Base-by-base conservation (phyloP, 2,329 filamentous ascomycete genomes). In the Colletotrichum tamarilloi region DNA sequence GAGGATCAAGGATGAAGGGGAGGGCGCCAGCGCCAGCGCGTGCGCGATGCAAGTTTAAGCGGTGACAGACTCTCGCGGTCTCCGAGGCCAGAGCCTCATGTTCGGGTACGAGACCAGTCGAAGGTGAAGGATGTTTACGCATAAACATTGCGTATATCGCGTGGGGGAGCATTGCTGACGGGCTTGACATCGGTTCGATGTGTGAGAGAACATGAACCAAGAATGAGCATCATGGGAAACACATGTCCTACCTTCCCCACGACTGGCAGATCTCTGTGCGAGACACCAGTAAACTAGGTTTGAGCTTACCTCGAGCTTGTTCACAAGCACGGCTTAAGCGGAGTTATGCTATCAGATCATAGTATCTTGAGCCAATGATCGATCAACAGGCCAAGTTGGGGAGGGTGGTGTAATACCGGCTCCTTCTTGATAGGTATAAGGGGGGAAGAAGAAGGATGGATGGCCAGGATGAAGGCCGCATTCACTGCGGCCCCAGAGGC, bases 281-380 rank as follows among this genome's bases (percentile, higher is more conserved):
- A 22, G 42, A 49, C 42, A n/a, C 19, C 42, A 49, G 19, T n/a
- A 49, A 19, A n/a, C 19, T 22, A 9, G 9, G 19, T 49, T 22
- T 22, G 42, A 22, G n/a, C 63, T 63, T 60, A 56, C 56, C 68
- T 46, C 30, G n/a, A 19, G 6, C 24, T 49, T 8, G 7, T 6
- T n/a, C 30, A 42, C 11, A 2, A 42, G 35, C 30, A 30, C 16
- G 11, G 32, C 22, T 26, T 30, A 52, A 30, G n/a, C 30, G 30
- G 5, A 6, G 11, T 42, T 56, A 56, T 9, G 28, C 30, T 12
- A 66, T 70, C 67, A 59, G 30, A 70, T 67, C 53, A 67, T 67
- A 19, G 19, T 70, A 66, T 67, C 30, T 60, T 2, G 14, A 42
- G 30, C 68, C 68, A 71, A 71, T 71, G 24, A 60, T 22, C 32